These are phyloP conservation scores for Nematocida ironsii DNA, from an alignment of 371 early-diverging fungal species.

Conservation along the genomic window DNA sequence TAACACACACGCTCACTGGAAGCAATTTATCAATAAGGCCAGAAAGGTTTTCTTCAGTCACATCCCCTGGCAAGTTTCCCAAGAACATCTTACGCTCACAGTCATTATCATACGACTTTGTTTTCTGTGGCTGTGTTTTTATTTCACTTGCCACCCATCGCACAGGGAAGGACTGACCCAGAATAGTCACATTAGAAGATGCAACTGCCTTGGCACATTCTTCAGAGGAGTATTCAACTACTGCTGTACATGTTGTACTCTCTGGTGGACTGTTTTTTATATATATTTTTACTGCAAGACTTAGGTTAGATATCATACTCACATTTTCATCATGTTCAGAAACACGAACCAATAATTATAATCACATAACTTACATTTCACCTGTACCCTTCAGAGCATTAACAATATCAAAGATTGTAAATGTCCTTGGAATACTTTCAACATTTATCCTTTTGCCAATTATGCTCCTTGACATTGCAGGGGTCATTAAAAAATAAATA, in stretches of 20 bases:
- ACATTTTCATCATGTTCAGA: slow-evolving; percentile 45
- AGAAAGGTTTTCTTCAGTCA: slow-evolving; percentile 24
- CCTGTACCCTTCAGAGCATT: slow-evolving; percentile 28
- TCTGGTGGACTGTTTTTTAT: slow-evolving; percentile 11
- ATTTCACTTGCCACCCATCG: background rate
- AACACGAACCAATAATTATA: slow-evolving; percentile 48
- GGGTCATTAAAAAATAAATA: slow-evolving; percentile 54
- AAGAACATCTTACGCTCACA: slow-evolving; percentile 36
- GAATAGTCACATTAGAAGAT: background rate
- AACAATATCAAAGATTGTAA: slow-evolving; percentile 24
- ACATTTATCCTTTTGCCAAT: slow-evolving; percentile 22
- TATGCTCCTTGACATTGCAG: slow-evolving; percentile 38
- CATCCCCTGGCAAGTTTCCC: slow-evolving; percentile 28
- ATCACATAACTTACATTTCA: slow-evolving; percentile 62
- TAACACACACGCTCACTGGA: slow-evolving; percentile 9
- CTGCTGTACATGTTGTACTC: background rate
- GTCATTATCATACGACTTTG: background rate
- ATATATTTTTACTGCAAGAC: slow-evolving; percentile 40
- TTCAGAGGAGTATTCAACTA: slow-evolving; percentile 18
- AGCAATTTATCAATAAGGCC: background rate
- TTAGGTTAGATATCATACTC: slow-evolving; percentile 58
- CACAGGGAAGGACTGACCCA: too few species aligned
- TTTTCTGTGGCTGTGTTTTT: background rate
- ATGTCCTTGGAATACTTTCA: slow-evolving; percentile 30
- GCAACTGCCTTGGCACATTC: slow-evolving; percentile 1